These are phyloP conservation scores for Sporobolomyces phaffii DNA, from an alignment of 768 basidiomycete species.

Conservation along the genomic window DNA sequence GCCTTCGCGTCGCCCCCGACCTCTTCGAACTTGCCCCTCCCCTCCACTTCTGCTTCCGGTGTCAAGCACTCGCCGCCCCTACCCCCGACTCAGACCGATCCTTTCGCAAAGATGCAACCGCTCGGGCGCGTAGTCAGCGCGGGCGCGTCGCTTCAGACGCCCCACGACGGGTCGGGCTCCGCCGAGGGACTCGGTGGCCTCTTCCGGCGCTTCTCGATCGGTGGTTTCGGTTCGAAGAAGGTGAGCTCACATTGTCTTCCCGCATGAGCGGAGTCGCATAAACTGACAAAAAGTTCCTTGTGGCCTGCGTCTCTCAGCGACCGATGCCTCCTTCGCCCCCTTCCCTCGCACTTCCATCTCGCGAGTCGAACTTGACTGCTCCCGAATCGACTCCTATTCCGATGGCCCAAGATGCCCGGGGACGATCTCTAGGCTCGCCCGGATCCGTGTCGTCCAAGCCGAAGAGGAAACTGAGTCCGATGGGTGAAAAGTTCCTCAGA, in stretches of 20 bases:
- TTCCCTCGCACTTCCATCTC: constrained; percentile 12
- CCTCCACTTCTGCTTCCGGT: background rate
- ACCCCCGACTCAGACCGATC: background rate
- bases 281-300: background rate
- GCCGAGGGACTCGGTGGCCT: constrained; percentile 19
- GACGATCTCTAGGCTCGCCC: background rate
- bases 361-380: background rate
- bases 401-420: background rate
- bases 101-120: constrained; percentile 25
- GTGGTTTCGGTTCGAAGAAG: constrained; percentile 24
- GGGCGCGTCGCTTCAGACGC: constrained; percentile 26
- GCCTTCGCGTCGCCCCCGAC: constrained; percentile 15
- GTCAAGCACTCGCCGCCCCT: background rate
- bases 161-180: background rate
- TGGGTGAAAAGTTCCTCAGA: constrained; percentile 30
- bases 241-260: background rate
- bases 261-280: background rate
- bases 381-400: background rate
- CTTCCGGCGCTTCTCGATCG: constrained; percentile 27
- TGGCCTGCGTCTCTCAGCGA: background rate
- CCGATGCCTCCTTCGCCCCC: constrained; percentile 10
- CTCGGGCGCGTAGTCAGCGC: constrained; percentile 30
- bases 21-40: background rate
- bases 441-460: background rate
- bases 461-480: constrained; percentile 28